A percentile compares a stretch with the other conserved stretches of the same genome.
phyloP scores from a whole-genome alignment of 2,329 filamentous ascomycete species.

The Colletotrichum sp. region DNA sequence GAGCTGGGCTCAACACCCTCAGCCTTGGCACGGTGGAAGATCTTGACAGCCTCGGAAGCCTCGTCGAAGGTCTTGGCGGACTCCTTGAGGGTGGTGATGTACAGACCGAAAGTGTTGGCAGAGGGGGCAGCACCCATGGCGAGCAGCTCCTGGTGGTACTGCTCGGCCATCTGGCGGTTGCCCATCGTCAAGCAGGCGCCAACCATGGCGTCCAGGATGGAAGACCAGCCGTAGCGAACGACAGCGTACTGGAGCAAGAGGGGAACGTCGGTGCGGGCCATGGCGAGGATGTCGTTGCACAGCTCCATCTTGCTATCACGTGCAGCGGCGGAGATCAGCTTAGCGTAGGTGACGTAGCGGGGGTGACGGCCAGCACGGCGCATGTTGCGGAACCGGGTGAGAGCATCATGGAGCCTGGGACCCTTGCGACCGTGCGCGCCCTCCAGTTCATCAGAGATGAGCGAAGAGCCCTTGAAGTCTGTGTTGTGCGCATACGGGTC shows the following conservation, averaged over 20 bases:
- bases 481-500: conserved; percentile 91
- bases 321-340: conserved; percentile 88
- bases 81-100: conserved; percentile 99
- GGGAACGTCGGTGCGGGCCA: conserved; percentile 89
- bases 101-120: conserved; percentile 96
- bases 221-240: conserved; percentile 94
- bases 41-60: conserved; percentile 94
- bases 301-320: conserved; percentile 82
- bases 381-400: conserved; percentile 89
- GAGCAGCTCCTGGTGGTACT: conserved; percentile 89
- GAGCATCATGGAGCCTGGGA: conserved; percentile 77
- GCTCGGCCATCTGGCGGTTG: conserved; percentile 78
- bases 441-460: conserved; percentile 90
- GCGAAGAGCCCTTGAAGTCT: conserved; percentile 90
- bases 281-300: conserved; percentile 84
- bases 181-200: conserved; percentile 86
- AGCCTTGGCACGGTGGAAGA: conserved; percentile 90
- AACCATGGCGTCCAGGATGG: conserved; percentile 95
- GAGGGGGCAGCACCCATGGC: conserved; percentile 91
- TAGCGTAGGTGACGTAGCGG: conserved; percentile 95
- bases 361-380: conserved; percentile 90
- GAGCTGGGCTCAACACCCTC: conserved; percentile 96
- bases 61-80: conserved; percentile 98
- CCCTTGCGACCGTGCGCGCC: conserved; percentile 75
- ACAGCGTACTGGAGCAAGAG: conserved; percentile 82